Evolutionary conservation across 345 rosid species (phyloP).

Genomic region (Toxicodendron radicans): DNA sequence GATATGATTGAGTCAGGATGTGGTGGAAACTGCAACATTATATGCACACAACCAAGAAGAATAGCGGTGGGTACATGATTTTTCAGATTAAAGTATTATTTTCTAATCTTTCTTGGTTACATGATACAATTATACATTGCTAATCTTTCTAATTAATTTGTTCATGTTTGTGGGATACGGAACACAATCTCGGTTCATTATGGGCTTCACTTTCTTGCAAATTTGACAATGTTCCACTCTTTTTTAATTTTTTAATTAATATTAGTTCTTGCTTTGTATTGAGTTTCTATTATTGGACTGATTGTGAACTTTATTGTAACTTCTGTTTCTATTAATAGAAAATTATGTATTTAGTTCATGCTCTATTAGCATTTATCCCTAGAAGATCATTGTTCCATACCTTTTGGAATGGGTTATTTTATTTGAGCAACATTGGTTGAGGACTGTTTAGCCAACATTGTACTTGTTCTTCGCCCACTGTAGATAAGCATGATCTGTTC

Average conservation of each 20-base stretch:
- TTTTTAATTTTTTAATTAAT: too few relatives aligned
- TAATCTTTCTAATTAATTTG: not conserved
- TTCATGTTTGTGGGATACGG: not conserved
- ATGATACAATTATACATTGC: not conserved
- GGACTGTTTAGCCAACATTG: not conserved
- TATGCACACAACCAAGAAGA: conserved; percentile 95
- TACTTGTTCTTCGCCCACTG: not conserved
- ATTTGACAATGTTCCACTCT: too few relatives aligned
- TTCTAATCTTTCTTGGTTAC: not conserved
- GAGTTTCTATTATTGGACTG: too few relatives aligned
- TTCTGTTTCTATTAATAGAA: too few relatives aligned
- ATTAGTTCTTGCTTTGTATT: too few relatives aligned
- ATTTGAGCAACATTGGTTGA: not conserved
- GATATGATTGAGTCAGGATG: conserved; percentile 83
- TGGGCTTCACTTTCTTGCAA: too few relatives aligned
- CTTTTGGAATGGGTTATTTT: not conserved
- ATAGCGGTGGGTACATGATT: conserved; percentile 63
- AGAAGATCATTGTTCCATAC: not conserved
- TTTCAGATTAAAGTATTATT: conserved; percentile 6
- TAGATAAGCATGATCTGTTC: not conserved
- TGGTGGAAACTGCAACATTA: conserved; percentile 82
- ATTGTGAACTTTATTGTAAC: too few relatives aligned
- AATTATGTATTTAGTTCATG: not conserved
- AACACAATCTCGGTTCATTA: too few relatives aligned
- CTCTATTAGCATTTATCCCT: not conserved